A percentile compares a stretch with the other conserved stretches of the same genome.
phyloP scores from a whole-genome alignment of 2,329 filamentous ascomycete species.

The Aspergillus sclerotialis region DNA sequence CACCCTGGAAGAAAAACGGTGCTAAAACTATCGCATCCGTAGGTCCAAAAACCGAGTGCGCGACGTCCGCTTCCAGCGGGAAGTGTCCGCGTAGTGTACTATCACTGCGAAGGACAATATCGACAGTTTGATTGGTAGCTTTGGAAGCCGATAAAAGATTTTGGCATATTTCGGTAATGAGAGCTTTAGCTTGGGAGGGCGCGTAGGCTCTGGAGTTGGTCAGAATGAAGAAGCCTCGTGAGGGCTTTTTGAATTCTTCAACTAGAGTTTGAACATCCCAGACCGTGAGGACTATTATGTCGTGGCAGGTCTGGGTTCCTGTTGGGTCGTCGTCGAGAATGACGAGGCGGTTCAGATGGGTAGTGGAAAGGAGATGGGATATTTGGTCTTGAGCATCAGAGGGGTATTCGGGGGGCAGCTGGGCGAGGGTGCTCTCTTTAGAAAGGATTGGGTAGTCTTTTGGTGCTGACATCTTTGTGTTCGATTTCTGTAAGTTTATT shows the following conservation, averaged over 20 bases:
- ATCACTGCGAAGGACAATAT: constrained; percentile 52
- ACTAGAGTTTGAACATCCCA: constrained; percentile 44
- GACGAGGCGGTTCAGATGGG: constrained; percentile 23
- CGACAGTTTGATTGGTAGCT: constrained; percentile 36
- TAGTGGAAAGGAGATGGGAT: constrained; percentile 18
- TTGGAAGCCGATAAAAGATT: constrained; percentile 43
- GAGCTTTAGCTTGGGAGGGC: constrained; percentile 38
- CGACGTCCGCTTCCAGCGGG: constrained; percentile 48
- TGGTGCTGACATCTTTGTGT: constrained; percentile 12
- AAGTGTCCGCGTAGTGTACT: constrained; percentile 53
- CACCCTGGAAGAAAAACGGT: constrained; percentile 55
- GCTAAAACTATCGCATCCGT: constrained; percentile 50
- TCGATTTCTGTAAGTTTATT: too few species aligned
- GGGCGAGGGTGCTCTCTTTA: constrained; percentile 17
- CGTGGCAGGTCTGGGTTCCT: constrained; percentile 56
- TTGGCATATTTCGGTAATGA: constrained; percentile 46
- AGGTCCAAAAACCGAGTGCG: constrained; percentile 43
- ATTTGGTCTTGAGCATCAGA: constrained; percentile 24
- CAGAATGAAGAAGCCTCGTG: constrained; percentile 52
- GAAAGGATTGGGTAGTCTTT: constrained; percentile 18
- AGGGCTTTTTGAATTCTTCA: constrained; percentile 37
- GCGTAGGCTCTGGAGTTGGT: constrained; percentile 54
- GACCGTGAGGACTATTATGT: constrained; percentile 48
- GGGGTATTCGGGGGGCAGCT: constrained; percentile 23
- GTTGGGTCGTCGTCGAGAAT: constrained; percentile 51